Base-by-base conservation (phyloP, 192 early-diverging fungal genomes). In the Backusella australiensis region DNA sequence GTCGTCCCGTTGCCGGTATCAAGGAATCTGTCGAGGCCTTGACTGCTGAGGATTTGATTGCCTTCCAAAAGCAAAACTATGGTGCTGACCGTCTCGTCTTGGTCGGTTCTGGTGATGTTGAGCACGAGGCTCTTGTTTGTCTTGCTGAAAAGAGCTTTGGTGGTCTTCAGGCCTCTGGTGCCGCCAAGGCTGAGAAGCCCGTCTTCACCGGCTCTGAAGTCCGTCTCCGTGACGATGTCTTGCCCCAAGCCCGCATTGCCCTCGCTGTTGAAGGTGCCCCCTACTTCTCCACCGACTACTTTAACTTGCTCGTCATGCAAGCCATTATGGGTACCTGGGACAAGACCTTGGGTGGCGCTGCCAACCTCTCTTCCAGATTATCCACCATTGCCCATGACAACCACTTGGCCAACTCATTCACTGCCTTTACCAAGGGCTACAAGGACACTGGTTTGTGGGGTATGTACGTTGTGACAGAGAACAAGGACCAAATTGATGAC, bases 371-470 rank as follows among this genome's bases (percentile, higher is more conserved):
- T 67, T 98, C 97, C 69, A 89, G 91, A 53, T 86, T 99, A 75
- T 94, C 97, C 72, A 87, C 91, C 82, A 87, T 93, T 70, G 86
- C 96, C 72, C 82, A 90, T 83, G 85, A 95, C 83, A 83, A 93
- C 86, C 86, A 91, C 42, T 86, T 98, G 78, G 97, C 96, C 75
- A 98, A 97, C 91, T 97, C 96, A 63, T 99, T 97, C 91, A 94
- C 96, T 92, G 93, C 96, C 67, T 98, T 99, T 90, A 98, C 98
- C 92, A 97, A 96, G 36, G 96, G 95, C 34, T 99, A 98, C 89
- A 92, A 92, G 56, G 97, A 99, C 86, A 98, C 96, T 34, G 97
- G 97, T 67, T 89, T 99, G 75, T 99, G 95, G 88, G 97, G 97
- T 71, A 94, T 97, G 83, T 99, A 99, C 90, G 84, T 95, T 75